A percentile compares a stretch with the other conserved stretches of the same genome.
Evolutionary conservation across 2,329 filamentous ascomycete species (phyloP).

Genomic region (Penicillium frequentans): DNA sequence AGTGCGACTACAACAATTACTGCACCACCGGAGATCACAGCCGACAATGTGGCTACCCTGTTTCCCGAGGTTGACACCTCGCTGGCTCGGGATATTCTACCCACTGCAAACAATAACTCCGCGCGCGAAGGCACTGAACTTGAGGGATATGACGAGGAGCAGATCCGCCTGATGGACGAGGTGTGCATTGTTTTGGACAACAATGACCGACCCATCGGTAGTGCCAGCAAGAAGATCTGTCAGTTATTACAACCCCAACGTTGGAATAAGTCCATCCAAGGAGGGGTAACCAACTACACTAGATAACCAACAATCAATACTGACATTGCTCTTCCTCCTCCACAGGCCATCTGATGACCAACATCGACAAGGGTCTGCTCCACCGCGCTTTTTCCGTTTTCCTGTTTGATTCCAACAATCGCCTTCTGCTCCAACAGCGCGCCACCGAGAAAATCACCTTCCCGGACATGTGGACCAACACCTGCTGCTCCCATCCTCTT

Average conservation of each 20-base stretch:
- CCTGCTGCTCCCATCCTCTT: conserved; percentile 96
- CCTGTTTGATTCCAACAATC: conserved; percentile 92
- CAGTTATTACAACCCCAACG: conserved; percentile 39
- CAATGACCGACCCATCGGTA: conserved; percentile 89
- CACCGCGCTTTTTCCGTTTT: conserved; percentile 98
- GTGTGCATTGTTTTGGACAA: conserved; percentile 96
- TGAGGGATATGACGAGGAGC: conserved; percentile 92
- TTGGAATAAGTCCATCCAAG: neutral
- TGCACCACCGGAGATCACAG: conserved; percentile 67
- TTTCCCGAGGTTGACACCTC: conserved; percentile 78
- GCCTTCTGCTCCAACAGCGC: conserved; percentile 90
- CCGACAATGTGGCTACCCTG: conserved; percentile 79
- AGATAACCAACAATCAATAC: conserved; percentile 2
- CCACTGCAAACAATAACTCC: conserved; percentile 39
- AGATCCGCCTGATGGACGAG: conserved; percentile 98
- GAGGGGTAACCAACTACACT: conserved; percentile 11
- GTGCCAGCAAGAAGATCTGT: conserved; percentile 98
- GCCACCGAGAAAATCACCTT: conserved; percentile 98
- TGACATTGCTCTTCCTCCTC: conserved; percentile 8
- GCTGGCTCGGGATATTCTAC: conserved; percentile 53
- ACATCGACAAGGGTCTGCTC: conserved; percentile 92
- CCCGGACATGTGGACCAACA: conserved; percentile 99
- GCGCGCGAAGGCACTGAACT: conserved; percentile 66
- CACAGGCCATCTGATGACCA: conserved; percentile 96
- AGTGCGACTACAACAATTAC: conserved; percentile 52